Evolutionary conservation across 1,284 basidiomycete species (phyloP).

Genomic region (Sporisorium iseilematis-ciliati): DNA sequence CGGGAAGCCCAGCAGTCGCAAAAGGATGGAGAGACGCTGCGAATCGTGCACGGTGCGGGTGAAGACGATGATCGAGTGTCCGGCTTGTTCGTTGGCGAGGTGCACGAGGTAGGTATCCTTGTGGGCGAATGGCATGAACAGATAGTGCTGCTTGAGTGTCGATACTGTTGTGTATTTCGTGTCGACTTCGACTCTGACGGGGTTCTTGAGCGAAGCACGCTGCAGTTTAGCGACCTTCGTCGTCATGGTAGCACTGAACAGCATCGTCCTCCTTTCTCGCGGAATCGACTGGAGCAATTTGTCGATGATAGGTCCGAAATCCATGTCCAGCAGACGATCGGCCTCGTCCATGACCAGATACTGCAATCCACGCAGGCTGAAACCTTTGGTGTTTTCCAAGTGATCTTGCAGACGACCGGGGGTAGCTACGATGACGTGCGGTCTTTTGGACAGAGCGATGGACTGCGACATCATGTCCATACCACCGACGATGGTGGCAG

Average conservation of each 20-base stretch:
- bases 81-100: slow-evolving; percentile 87
- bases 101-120: slow-evolving; percentile 94
- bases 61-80: slow-evolving; percentile 95
- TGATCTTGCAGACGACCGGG: slow-evolving; percentile 96
- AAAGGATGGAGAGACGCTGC: slow-evolving; percentile 86
- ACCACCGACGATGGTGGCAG: slow-evolving; percentile 92
- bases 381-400: slow-evolving; percentile 97
- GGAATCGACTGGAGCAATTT: slow-evolving; percentile 96
- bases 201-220: slow-evolving; percentile 92
- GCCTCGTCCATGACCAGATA: slow-evolving; percentile 98
- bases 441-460: slow-evolving; percentile 87
- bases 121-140: slow-evolving; percentile 90
- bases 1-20: slow-evolving; percentile 91
- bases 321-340: slow-evolving; percentile 94
- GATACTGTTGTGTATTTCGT: slow-evolving; percentile 98
- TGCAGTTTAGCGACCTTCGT: slow-evolving; percentile 98
- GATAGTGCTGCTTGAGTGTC: slow-evolving; percentile 93
- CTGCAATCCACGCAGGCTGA: slow-evolving; percentile 86
- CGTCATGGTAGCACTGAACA: slow-evolving; percentile 99
- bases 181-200: slow-evolving; percentile 90
- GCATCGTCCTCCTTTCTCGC: slow-evolving; percentile 91
- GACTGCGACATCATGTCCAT: slow-evolving; percentile 94
- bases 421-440: slow-evolving; percentile 92
- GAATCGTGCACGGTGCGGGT: slow-evolving; percentile 96
- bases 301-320: slow-evolving; percentile 96